These are phyloP conservation scores for Hemileccinum impolitum DNA, from an alignment of 768 basidiomycete genomes.

Conservation along the genomic window DNA sequence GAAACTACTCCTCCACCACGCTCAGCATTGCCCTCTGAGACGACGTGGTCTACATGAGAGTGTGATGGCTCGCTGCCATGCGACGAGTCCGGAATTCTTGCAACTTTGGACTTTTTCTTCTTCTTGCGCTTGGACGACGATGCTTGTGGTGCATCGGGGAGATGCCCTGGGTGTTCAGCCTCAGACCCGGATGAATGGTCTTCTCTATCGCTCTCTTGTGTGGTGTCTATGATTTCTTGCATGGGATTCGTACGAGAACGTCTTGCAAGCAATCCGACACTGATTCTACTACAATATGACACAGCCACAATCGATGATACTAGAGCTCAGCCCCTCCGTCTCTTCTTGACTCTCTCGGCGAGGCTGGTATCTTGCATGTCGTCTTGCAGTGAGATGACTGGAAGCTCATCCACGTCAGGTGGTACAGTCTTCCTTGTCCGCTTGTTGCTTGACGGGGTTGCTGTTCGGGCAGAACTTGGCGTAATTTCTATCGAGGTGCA, in stretches of 20 bases:
- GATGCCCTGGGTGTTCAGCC: conserved; percentile 22
- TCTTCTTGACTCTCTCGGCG: conserved; percentile 42
- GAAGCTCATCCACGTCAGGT: conserved; percentile 7
- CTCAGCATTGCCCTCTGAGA: conserved; percentile 59
- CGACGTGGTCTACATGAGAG: conserved; percentile 61
- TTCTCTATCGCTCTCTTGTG: conserved; percentile 34
- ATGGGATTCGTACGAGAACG: conserved; percentile 39
- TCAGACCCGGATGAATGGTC: conserved; percentile 30
- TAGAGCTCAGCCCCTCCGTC: conserved; percentile 22
- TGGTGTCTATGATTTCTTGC: conserved; percentile 41
- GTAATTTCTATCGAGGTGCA: conserved; percentile 8
- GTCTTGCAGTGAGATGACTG: not conserved
- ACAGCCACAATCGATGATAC: conserved; percentile 13
- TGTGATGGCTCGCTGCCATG: conserved; percentile 54
- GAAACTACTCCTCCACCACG: conserved; percentile 41
- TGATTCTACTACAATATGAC: conserved; percentile 3
- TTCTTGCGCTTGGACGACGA: conserved; percentile 66
- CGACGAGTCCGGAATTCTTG: conserved; percentile 48
- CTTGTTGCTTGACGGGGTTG: conserved; percentile 36
- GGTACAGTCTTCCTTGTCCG: conserved; percentile 20
- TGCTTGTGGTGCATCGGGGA: conserved; percentile 20
- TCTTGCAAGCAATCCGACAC: conserved; percentile 1
- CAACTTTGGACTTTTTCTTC: conserved; percentile 81
- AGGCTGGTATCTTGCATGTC: conserved; percentile 23
- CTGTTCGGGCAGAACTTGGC: conserved; percentile 22